Base-by-base conservation (phyloP, 176 grass and related monocot genomes). In the Zoysia pacifica region DNA sequence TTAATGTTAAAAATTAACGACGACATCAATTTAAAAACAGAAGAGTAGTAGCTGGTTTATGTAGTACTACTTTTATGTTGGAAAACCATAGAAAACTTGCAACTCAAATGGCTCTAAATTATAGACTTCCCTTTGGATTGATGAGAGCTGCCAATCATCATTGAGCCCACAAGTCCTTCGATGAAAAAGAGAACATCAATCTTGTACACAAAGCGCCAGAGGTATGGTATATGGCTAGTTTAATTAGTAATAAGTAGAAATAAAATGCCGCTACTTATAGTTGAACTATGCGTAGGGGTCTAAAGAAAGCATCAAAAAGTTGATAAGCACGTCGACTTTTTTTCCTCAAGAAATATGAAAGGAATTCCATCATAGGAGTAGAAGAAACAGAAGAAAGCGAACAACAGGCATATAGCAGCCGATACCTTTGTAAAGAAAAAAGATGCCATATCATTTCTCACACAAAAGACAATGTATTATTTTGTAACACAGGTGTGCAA, bases 291-390 rank as follows among this genome's bases (percentile, higher is more conserved):
- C 48, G n/a, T 48, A 67, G 77, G 65, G 73, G 67, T 75, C 9
- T 61, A 75, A 65, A 44, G 5, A 80, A 75, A 77, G 59, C 72
- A 66, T 14, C 18, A 42, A 81, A 85, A 85, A 67, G 87, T 77
- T 85, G 87, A 81, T 85, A 89, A 76, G 82, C 50, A 67, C 82
- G 51, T 18, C 11, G 40, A 72, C 82, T 72, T 81, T 65, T 85
- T 73, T 67, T 89, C 77, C 66, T 60, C n/a, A 6, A 62, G 58
- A 77, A 80, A 66, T 36, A 76, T 14, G 68, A 59, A 81, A 54
- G 0, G 77, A 76, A 60, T 70, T 51, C 54, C 39, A 83, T 20
- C 18, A 65, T 70, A 74, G 19, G 55, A 19, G 18, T 45, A 6
- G 18, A 46, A 63, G 74, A 76, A 77, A 45, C n/a, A 6, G 40